These are phyloP conservation scores for Aspergillus viridinutans DNA, from an alignment of 2,329 filamentous ascomycete species.

Conservation along the genomic window DNA sequence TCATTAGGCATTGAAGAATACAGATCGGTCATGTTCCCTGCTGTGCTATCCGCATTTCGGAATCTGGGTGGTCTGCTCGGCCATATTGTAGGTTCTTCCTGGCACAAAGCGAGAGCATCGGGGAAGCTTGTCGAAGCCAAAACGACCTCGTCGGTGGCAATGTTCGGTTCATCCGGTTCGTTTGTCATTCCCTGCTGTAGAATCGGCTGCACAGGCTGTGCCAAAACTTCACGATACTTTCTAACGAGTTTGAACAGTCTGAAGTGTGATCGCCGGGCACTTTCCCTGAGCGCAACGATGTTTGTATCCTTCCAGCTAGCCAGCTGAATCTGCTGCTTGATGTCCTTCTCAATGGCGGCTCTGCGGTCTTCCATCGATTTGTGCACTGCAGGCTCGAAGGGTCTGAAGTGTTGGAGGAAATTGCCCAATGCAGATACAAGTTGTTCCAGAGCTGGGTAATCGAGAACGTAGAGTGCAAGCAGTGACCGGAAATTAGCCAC, in stretches of 20 bases:
- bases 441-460: constrained; percentile 55
- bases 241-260: constrained; percentile 88
- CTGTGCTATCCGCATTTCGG: constrained; percentile 64
- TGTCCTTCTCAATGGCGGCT: constrained; percentile 75
- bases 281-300: constrained; percentile 81
- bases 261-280: constrained; percentile 81
- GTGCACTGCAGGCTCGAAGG: constrained; percentile 63
- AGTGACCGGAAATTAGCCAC: constrained; percentile 61
- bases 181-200: constrained; percentile 31
- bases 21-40: constrained; percentile 68
- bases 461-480: constrained; percentile 56
- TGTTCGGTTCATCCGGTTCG: constrained; percentile 28
- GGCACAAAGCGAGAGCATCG: constrained; percentile 31
- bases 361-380: constrained; percentile 66
- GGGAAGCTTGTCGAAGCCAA: constrained; percentile 21
- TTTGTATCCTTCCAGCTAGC: constrained; percentile 99
- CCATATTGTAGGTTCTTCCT: constrained; percentile 30
- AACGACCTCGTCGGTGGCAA: constrained; percentile 6
- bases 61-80: constrained; percentile 59
- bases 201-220: constrained; percentile 67
- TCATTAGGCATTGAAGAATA: constrained; percentile 50
- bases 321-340: constrained; percentile 87
- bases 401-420: constrained; percentile 69
- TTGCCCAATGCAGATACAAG: constrained; percentile 67
- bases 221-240: constrained; percentile 78